Conservation (phyloP, 2,329 filamentous ascomycete genomes). For the Epichloe hybrida region DNA sequence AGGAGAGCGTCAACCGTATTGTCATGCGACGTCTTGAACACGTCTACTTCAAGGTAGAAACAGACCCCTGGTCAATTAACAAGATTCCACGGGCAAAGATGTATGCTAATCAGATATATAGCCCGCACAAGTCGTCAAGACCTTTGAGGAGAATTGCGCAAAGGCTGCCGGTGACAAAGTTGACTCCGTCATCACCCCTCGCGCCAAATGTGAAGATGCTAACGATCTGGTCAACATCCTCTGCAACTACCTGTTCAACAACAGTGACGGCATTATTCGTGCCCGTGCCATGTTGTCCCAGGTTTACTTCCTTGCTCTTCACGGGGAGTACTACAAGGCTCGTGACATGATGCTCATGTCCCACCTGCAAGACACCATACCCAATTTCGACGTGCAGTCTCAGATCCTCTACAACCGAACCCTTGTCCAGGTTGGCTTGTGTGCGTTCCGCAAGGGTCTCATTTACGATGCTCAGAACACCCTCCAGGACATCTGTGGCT, state of each 20-base stretch:
- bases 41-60: slow-evolving; percentile 83
- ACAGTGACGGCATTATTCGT: slow-evolving; percentile 91
- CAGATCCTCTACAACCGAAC: slow-evolving; percentile 99
- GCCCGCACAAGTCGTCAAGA: slow-evolving; percentile 83
- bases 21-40: slow-evolving; percentile 92
- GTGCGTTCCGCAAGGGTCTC: slow-evolving; percentile 91
- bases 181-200: slow-evolving; percentile 71
- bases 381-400: slow-evolving; percentile 89
- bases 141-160: slow-evolving; percentile 91
- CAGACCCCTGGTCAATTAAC: neutral
- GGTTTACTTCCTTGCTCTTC: slow-evolving; percentile 94
- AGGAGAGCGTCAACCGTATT: slow-evolving; percentile 84
- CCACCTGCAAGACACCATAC: slow-evolving; percentile 92
- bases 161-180: slow-evolving; percentile 57
- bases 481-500: slow-evolving; percentile 94
- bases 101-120: slow-evolving; percentile 17
- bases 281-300: slow-evolving; percentile 96
- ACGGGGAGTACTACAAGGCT: slow-evolving; percentile 95
- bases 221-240: slow-evolving; percentile 68
- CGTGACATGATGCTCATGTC: slow-evolving; percentile 99
- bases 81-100: neutral
- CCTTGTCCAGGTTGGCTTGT: slow-evolving; percentile 92
- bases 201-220: slow-evolving; percentile 54
- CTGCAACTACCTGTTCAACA: slow-evolving; percentile 85
- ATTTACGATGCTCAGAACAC: slow-evolving; percentile 97